phyloP scores from a whole-genome alignment of 2,329 filamentous ascomycete species.

The Dactylellina haptotyla region DNA sequence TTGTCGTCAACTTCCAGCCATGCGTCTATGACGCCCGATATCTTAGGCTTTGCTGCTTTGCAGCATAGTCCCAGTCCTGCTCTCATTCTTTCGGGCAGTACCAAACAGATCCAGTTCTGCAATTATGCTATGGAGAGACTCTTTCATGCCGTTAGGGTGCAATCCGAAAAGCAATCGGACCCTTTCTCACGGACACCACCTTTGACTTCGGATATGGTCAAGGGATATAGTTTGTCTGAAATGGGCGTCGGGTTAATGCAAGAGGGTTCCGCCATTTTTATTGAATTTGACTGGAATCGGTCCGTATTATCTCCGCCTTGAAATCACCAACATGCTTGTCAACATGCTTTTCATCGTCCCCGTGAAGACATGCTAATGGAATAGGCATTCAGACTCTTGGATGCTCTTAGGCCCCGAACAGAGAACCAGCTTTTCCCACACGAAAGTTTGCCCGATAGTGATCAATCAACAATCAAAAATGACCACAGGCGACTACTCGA shows the following conservation, averaged over 20 bases:
- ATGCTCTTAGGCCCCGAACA: constrained; percentile 21
- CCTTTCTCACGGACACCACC: constrained; percentile 25
- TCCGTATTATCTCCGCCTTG: background rate
- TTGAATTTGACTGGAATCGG: constrained; percentile 48
- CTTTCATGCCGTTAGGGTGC: constrained; percentile 25
- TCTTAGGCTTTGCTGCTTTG: constrained; percentile 31
- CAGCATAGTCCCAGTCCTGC: constrained; percentile 34
- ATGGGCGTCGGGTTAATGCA: constrained; percentile 51
- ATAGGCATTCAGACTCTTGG: constrained; percentile 7
- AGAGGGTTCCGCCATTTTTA: constrained; percentile 45
- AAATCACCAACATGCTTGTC: too few species aligned
- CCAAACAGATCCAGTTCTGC: constrained; percentile 48
- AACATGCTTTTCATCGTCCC: too few species aligned
- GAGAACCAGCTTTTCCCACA: constrained; percentile 20
- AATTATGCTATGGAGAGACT: constrained; percentile 50
- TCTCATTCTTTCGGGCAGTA: constrained; percentile 31
- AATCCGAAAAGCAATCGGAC: constrained; percentile 38
- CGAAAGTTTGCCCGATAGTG: constrained; percentile 1
- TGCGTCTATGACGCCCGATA: constrained; percentile 42
- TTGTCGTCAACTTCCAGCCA: constrained; percentile 34
- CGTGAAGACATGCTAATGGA: background rate
- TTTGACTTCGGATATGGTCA: constrained; percentile 39
- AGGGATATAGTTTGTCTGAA: constrained; percentile 37
- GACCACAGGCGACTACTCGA: constrained; percentile 18
- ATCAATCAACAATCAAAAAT: constrained; percentile 24